Evolutionary conservation across 2,329 filamentous ascomycete species (phyloP).

Genomic region (Pseudopithomyces chartarum): DNA sequence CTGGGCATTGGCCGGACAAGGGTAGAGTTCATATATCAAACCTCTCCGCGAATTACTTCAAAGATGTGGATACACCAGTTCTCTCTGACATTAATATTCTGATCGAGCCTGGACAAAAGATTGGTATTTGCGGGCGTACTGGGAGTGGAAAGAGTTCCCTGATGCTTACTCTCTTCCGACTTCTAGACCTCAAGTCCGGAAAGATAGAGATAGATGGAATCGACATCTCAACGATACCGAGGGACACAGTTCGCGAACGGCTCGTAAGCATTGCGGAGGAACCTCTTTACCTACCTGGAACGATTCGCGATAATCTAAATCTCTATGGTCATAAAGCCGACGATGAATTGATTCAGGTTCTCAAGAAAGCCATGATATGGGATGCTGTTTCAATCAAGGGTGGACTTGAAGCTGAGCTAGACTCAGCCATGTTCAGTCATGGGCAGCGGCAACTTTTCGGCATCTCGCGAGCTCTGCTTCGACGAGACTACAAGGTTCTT

Average conservation of each 20-base stretch:
- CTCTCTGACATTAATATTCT: conserved; percentile 11
- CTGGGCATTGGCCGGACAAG: conserved; percentile 2
- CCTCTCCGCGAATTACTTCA: background rate
- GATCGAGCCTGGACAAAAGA: conserved; percentile 52
- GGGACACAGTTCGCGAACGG: conserved; percentile 45
- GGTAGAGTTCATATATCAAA: background rate
- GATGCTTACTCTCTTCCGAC: conserved; percentile 16
- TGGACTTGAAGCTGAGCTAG: conserved; percentile 38
- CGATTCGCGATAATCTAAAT: conserved; percentile 56
- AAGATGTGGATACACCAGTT: background rate
- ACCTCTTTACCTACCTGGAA: conserved; percentile 52
- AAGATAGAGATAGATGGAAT: conserved; percentile 52
- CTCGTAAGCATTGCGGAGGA: conserved; percentile 55
- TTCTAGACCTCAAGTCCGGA: conserved; percentile 34
- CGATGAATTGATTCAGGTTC: conserved; percentile 45
- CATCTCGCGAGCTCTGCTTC: conserved; percentile 62
- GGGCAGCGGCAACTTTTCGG: conserved; percentile 64
- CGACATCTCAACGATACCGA: conserved; percentile 50
- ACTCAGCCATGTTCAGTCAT: background rate
- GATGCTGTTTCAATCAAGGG: conserved; percentile 36
- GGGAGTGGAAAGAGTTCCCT: conserved; percentile 50
- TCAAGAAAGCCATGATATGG: conserved; percentile 55
- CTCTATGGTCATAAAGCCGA: conserved; percentile 46
- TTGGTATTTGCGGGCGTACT: conserved; percentile 56
- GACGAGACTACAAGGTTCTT: conserved; percentile 31